These are phyloP conservation scores for Chernovozyma aurita DNA, from an alignment of 1,139 yeast genomes.

Conservation along the genomic window DNA sequence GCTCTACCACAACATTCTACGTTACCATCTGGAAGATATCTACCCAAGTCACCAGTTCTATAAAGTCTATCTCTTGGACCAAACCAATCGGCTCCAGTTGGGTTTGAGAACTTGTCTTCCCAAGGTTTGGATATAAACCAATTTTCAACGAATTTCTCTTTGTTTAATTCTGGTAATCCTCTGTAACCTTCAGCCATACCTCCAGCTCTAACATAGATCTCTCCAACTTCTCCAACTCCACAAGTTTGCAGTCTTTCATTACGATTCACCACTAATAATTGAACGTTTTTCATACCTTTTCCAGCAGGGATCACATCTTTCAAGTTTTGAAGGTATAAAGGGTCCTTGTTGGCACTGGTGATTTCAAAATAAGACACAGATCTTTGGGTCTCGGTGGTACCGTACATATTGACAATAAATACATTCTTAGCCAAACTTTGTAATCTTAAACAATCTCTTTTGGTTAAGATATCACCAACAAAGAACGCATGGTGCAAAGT, in stretches of 20 bases:
- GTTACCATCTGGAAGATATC: slow-evolving; percentile 94
- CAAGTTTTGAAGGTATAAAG: slow-evolving; percentile 72
- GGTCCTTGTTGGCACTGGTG: slow-evolving; percentile 63
- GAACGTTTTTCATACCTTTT: slow-evolving; percentile 93
- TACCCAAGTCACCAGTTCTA: slow-evolving; percentile 96
- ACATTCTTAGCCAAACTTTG: slow-evolving; percentile 91
- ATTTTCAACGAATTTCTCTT: slow-evolving; percentile 79
- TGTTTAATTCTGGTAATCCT: slow-evolving; percentile 83
- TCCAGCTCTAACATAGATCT: slow-evolving; percentile 95
- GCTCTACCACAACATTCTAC: slow-evolving; percentile 99
- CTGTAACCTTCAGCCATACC: slow-evolving; percentile 97
- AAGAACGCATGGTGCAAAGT: slow-evolving; percentile 92
- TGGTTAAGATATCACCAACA: slow-evolving; percentile 95
- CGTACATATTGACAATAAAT: slow-evolving; percentile 94
- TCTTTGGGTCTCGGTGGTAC: slow-evolving; percentile 98
- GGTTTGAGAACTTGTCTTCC: slow-evolving; percentile 23
- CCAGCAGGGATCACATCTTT: slow-evolving; percentile 99
- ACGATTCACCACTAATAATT: slow-evolving; percentile 88
- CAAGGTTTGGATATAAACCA: slow-evolving; percentile 77
- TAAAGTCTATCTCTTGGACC: slow-evolving; percentile 95
- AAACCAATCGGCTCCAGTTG: slow-evolving; percentile 47
- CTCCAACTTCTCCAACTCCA: slow-evolving; percentile 99
- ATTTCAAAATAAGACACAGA: slow-evolving; percentile 94
- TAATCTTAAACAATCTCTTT: slow-evolving; percentile 89
- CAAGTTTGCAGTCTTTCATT: slow-evolving; percentile 83